Evolutionary conservation across 192 early-diverging fungal species (phyloP), one percentile per base, ranked within the genome.

Genomic region (Backusella morwellensis): DNA sequence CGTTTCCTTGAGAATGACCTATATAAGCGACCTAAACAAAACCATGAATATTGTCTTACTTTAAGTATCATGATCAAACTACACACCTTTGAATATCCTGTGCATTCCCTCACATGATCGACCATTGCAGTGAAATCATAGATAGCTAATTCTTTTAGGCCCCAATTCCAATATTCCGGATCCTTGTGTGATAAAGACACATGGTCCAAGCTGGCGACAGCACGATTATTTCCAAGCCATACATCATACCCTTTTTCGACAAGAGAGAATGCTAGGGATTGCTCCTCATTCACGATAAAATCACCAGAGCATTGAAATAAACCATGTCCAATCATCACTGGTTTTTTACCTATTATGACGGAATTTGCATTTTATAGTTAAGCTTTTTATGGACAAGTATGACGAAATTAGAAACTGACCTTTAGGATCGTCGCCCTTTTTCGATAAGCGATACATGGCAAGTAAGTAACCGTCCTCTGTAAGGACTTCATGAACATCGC

Each of bases 271-370:
- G 95, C 92, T 69, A 99, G 77, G 21, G 92, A 91, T 29, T 87
- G 85, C 47, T 91, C 81, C 79, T 91, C 90, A 81, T 94, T 92
- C 2, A 95, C 88, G 54, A 91, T 86, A 81, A 95, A 96, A 42
- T 95, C 92, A 88, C 95, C 96, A 0, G 95, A 95, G 77, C 87
- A 95, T 86, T 97, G 96, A 85, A 97, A 88, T 76, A 99, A 93
- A 1, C 95, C 97, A 81, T 99, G 97, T 87, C 96, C 97, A 8
- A 99, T 84, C 44, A 99, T 77, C n/a, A 99, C 96, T 2, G 96
- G 93, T 7, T 5, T 63, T 29, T 29, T 63, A 63, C 23, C 56
- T 63, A 56, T 23, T 56, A 63, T 29, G 23, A 29, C 56, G 56
- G 56, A 63, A 63, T 63, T 63, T 63, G n/a, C 29, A 63, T 63